Percentiles rank a stretch among this genome's conserved stretches.
phyloP scores from a whole-genome alignment of 179 eudicot genomes.

The Sideroxylon spinosum region DNA sequence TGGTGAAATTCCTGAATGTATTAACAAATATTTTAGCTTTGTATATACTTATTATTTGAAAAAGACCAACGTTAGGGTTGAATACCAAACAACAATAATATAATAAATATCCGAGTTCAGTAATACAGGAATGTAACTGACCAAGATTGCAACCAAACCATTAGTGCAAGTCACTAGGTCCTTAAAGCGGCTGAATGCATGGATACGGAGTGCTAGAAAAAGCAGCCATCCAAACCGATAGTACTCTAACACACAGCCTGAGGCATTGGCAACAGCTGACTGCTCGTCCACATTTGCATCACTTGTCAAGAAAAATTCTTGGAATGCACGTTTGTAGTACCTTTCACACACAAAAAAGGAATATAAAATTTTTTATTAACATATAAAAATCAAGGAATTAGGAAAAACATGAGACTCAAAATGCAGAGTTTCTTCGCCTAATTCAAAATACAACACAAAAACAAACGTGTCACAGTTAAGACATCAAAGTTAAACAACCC shows the following conservation, averaged over 20 bases:
- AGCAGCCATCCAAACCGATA: slow-evolving; percentile 92
- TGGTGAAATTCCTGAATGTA: slow-evolving; percentile 7
- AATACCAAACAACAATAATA: neutral
- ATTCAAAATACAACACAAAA: no score
- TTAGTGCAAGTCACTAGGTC: slow-evolving; percentile 81
- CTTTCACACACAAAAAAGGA: slow-evolving; percentile 27
- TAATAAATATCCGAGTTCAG: neutral
- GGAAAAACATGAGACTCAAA: neutral
- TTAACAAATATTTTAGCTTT: neutral
- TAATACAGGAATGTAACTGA: slow-evolving; percentile 35
- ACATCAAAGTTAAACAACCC: no score
- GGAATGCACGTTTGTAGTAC: slow-evolving; percentile 67
- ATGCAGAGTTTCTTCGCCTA: neutral
- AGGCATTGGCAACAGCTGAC: slow-evolving; percentile 26
- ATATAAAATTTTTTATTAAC: neutral
- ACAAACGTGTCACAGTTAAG: no score
- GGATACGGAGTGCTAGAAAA: slow-evolving; percentile 83
- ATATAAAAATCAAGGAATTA: neutral
- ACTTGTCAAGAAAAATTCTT: slow-evolving; percentile 52
- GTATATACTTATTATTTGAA: neutral
- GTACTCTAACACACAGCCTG: slow-evolving; percentile 40
- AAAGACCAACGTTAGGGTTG: neutral
- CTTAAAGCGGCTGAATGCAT: slow-evolving; percentile 78
- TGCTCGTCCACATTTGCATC: slow-evolving; percentile 38
- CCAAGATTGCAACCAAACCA: slow-evolving; percentile 84